Evolutionary conservation across 2,329 filamentous ascomycete species (phyloP).

Genomic region (Dactylella cylindrospora): DNA sequence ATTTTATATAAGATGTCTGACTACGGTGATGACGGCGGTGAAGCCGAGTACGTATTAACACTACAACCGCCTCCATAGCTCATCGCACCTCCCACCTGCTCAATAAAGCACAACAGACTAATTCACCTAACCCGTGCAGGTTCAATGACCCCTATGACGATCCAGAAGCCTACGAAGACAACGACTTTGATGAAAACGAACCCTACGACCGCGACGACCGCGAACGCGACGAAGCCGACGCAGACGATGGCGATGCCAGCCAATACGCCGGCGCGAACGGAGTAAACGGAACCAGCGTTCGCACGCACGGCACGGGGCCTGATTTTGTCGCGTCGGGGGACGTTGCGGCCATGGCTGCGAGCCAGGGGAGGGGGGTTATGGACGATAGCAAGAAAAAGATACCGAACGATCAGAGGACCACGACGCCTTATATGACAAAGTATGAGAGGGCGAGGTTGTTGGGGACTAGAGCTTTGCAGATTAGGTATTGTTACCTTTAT

Average conservation of each 20-base stretch:
- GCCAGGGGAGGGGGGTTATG: slow-evolving; percentile 58
- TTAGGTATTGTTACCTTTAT: slow-evolving; percentile 67
- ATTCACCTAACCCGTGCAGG: not conserved
- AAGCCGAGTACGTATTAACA: slow-evolving; percentile 50
- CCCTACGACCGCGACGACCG: slow-evolving; percentile 48
- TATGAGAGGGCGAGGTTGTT: slow-evolving; percentile 94
- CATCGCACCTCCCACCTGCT: slow-evolving; percentile 49
- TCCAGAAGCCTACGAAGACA: slow-evolving; percentile 26
- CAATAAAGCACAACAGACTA: slow-evolving; percentile 54
- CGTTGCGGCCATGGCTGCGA: slow-evolving; percentile 49
- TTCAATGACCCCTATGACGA: slow-evolving; percentile 40
- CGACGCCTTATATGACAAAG: slow-evolving; percentile 99
- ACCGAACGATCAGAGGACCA: slow-evolving; percentile 79
- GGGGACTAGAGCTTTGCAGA: slow-evolving; percentile 89
- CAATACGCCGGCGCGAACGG: slow-evolving; percentile 41
- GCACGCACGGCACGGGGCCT: slow-evolving; percentile 57
- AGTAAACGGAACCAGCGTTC: slow-evolving; percentile 52
- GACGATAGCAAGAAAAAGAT: slow-evolving; percentile 72
- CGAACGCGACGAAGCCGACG: slow-evolving; percentile 27
- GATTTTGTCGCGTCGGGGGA: slow-evolving; percentile 55
- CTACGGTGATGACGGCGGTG: slow-evolving; percentile 66
- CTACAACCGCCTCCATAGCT: slow-evolving; percentile 34
- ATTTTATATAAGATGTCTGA: slow-evolving; percentile 64
- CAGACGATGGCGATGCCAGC: slow-evolving; percentile 7
- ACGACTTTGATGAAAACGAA: slow-evolving; percentile 34